These are phyloP conservation scores for Huntiella decipiens DNA, from an alignment of 2,329 filamentous ascomycete genomes.

Conservation along the genomic window DNA sequence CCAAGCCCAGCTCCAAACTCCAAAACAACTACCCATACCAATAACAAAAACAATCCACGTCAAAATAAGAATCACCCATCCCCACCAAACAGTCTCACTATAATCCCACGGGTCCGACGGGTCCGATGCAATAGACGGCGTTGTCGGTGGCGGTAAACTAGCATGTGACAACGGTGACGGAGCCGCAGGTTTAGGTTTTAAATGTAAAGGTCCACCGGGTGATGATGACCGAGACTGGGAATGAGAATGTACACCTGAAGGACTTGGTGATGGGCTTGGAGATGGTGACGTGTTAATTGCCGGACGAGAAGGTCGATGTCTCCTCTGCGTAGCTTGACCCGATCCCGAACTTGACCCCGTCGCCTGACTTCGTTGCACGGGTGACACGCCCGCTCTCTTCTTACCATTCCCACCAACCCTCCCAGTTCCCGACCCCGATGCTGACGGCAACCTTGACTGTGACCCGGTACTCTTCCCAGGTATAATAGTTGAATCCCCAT, in stretches of 20 bases:
- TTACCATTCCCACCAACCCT: too few relatives aligned
- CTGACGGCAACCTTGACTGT: too few relatives aligned
- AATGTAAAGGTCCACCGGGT: neutral
- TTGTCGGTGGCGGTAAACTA: slow-evolving; percentile 3
- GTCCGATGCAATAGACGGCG: slow-evolving; percentile 17
- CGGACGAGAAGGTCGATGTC: too few relatives aligned
- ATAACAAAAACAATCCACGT: slow-evolving; percentile 95
- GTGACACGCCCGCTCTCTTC: too few relatives aligned
- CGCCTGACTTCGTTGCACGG: too few relatives aligned
- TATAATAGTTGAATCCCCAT: too few relatives aligned
- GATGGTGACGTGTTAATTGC: neutral
- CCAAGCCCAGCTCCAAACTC: slow-evolving; percentile 98
- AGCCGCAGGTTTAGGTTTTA: slow-evolving; percentile 2
- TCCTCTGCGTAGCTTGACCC: neutral
- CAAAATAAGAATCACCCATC: slow-evolving; percentile 74
- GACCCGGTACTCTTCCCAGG: too few relatives aligned
- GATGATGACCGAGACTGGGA: slow-evolving; percentile 1
- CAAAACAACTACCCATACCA: slow-evolving; percentile 89
- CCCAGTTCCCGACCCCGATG: too few relatives aligned
- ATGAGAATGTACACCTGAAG: neutral
- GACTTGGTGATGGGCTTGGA: neutral
- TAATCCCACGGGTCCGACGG: slow-evolving; percentile 62
- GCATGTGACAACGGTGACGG: slow-evolving; percentile 6
- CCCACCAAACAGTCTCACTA: slow-evolving; percentile 92
- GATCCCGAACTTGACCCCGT: too few relatives aligned